Evolutionary conservation across 169 alveolate genomes (phyloP), one percentile per base, ranked within the genome.

Genomic region (Plasmodium vivax): DNA sequence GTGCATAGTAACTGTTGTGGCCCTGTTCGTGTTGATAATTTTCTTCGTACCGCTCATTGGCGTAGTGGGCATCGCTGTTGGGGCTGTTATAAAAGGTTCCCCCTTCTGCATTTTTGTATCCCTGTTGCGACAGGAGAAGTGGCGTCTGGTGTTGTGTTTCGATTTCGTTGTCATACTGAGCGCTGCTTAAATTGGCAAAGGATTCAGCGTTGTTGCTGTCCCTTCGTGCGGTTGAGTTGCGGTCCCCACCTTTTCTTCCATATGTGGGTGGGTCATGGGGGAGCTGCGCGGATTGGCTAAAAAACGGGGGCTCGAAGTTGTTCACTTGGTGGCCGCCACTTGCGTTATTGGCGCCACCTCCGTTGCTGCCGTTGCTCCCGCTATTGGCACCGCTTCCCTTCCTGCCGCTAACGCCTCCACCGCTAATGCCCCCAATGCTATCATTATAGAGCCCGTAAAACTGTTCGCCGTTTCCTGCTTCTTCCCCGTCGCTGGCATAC

Each of bases 401-500:
- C 14, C 72, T 41, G 38, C 79, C 19, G 47, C 38, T 27, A 47
- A 41, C 12, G 3, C 43, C 73, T 6, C 47, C 79, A 19, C 38
- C 41, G 38, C 16, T 27, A 47, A 41, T 27, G 3, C 43, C 73
- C 14, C 47, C 79, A 19, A 81, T 72, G 38, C 16, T 84, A 23
- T 56, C 71, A n/a, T 84, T 84, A 71, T 84, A 84, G 32, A 84
- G 79, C 51, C 79, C 77, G 47, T 80, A 80, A 72, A 84, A 34
- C 16, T 27, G 0, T 32, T 84, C 58, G 54, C 45, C 23, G 9
- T 84, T 84, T 34, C 8, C 41, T 45, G 6, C 75, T 68, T 38
- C 73, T 84, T 84, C 84, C 51, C 71, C 77, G 38, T 72, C 93
- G 36, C 83, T 84, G 34, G 84, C 32, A 23, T 84, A 68, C 62